Evolutionary conservation across 805 yeast genomes (phyloP).

Genomic region (Naumovozyma baii): DNA sequence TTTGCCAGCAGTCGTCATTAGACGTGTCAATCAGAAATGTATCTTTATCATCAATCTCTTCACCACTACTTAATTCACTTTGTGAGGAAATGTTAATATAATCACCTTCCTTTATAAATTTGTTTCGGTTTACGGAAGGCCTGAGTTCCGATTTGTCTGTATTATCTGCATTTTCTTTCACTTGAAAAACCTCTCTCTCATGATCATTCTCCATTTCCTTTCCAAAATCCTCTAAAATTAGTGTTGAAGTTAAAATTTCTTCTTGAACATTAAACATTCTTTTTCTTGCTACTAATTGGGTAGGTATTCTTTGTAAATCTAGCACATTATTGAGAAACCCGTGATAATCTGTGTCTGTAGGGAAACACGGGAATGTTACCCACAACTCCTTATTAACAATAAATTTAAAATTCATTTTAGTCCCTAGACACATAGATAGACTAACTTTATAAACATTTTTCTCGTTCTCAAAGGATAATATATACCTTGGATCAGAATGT

Average conservation of each 20-base stretch:
- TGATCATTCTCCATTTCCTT: background rate
- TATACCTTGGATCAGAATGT: slow-evolving; percentile 9
- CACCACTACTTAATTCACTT: slow-evolving; percentile 25
- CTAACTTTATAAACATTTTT: slow-evolving; percentile 11
- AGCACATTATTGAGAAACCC: slow-evolving; percentile 21
- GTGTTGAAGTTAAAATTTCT: background rate
- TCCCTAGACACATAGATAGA: slow-evolving; percentile 9
- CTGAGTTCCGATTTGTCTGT: no score
- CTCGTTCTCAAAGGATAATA: slow-evolving; percentile 8
- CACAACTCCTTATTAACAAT: slow-evolving; percentile 20
- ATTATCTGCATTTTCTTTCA: no score
- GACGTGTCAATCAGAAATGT: background rate
- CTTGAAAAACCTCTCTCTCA: background rate
- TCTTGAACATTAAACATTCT: background rate
- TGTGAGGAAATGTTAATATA: slow-evolving; percentile 24
- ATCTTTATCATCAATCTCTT: slow-evolving; percentile 13
- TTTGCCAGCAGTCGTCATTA: background rate
- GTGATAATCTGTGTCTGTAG: slow-evolving; percentile 15
- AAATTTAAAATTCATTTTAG: slow-evolving; percentile 15
- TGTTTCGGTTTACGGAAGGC: slow-evolving; percentile 2
- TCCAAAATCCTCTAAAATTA: background rate
- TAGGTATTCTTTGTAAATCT: slow-evolving; percentile 1
- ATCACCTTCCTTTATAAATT: slow-evolving; percentile 5
- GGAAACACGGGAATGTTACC: slow-evolving; percentile 20
- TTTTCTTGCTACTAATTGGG: background rate